These are phyloP conservation scores for Aspergillus unguis DNA, from an alignment of 2,329 filamentous ascomycete species.

Conservation along the genomic window DNA sequence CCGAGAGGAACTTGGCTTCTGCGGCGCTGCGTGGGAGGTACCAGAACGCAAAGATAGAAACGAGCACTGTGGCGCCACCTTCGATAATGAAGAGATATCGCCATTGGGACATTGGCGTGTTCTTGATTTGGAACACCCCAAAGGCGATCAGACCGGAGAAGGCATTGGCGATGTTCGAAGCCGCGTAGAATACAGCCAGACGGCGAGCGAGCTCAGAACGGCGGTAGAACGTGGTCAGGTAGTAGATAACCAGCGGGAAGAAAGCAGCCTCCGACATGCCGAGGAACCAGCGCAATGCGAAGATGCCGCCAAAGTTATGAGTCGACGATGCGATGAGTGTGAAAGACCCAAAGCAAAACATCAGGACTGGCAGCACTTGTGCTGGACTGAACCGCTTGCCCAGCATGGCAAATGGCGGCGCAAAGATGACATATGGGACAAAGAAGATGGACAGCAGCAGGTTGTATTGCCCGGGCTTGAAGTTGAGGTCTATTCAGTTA, in stretches of 20 bases:
- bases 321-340: constrained; percentile 59
- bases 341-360: constrained; percentile 65
- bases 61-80: constrained; percentile 38
- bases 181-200: constrained; percentile 72
- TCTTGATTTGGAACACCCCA: constrained; percentile 40
- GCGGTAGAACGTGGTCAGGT: constrained; percentile 65
- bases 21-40: constrained; percentile 40
- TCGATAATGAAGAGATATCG: constrained; percentile 49
- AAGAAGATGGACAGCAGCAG: constrained; percentile 70
- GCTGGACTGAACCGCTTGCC: constrained; percentile 67
- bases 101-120: constrained; percentile 39
- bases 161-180: constrained; percentile 65
- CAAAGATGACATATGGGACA: constrained; percentile 69
- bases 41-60: constrained; percentile 39
- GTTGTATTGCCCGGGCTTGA: constrained; percentile 65
- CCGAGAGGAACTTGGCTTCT: constrained; percentile 39
- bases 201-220: constrained; percentile 68
- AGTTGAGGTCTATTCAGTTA: constrained; percentile 47
- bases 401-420: constrained; percentile 62
- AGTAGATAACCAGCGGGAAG: constrained; percentile 67
- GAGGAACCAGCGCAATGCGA: constrained; percentile 66
- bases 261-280: constrained; percentile 67
- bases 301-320: constrained; percentile 62
- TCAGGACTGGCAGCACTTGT: constrained; percentile 63
- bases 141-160: constrained; percentile 37